Evolutionary conservation across 306 rosid species (phyloP), one percentile per base, ranked within the genome.

Genomic region (Fragaria nilgerrensis): DNA sequence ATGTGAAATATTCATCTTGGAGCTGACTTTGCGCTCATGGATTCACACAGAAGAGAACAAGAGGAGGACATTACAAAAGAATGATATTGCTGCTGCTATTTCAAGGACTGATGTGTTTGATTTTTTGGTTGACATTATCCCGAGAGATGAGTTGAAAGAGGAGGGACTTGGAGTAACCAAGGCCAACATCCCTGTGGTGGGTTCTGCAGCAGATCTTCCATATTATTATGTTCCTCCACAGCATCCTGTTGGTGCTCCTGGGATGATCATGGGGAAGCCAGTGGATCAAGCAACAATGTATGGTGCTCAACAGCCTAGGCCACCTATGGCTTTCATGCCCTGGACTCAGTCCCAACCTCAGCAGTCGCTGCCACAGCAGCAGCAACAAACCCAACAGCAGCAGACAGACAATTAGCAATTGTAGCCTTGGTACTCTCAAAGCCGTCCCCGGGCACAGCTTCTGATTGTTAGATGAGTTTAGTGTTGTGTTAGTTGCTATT

Each of bases 261-360:
- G 89, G 65, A 88, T 90, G 97, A 90, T 87, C 78, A 87, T 92
- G 97, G 97, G 97, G 74, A 92, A 92, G 68, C 92, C 91, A 9
- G 88, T 88, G 22, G 93, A 88, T 77, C 93, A 87, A 79, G 84
- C 85, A 1, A 72, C 86, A 5, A 68, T 83, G 29, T 88, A 88
- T 64, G 79, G 83, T 48, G 27, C 92, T 10, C 93, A 87, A 77
- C 96, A 85, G 80, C 89, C 89, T 78, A 84, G 86, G 70, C 89
- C 93, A 43, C 85, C 88, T 1, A 58, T 88, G 87, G 83, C 97
- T 16, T 92, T 92, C 79, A 82, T 90, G 87, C 93, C 93, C 3
- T 92, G 96, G 97, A 86, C 93, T 29, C 88, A 84, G 47, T 29
- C 86, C 36, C 93, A 89, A 48, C 79, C 88, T 50, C 89, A 85